Percentiles rank a stretch among this genome's conserved stretches.
These are phyloP conservation scores for Xylaria sp. DNA, from an alignment of 2,329 filamentous ascomycete species.

Conservation along the genomic window DNA sequence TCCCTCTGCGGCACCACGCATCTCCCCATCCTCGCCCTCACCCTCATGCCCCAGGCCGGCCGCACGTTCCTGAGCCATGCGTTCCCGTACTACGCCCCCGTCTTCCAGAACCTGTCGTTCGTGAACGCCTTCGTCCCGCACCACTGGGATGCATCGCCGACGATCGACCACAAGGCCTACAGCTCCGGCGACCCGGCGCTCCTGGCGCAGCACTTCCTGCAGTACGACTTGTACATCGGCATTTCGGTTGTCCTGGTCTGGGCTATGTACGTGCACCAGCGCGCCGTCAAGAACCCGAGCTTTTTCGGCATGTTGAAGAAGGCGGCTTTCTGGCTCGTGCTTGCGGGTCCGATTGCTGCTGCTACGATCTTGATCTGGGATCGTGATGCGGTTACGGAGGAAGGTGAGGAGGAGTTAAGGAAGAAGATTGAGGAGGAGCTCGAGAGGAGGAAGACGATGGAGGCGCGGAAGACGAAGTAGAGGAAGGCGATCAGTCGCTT, in stretches of 20 bases:
- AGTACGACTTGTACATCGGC: slow-evolving; percentile 30
- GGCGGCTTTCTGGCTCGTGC: slow-evolving; percentile 25
- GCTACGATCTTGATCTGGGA: slow-evolving; percentile 27
- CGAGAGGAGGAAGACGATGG: slow-evolving; percentile 7
- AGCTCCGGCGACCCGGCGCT: slow-evolving; percentile 25
- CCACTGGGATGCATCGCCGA: slow-evolving; percentile 17
- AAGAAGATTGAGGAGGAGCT: slow-evolving; percentile 11
- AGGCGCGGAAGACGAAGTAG: slow-evolving; percentile 24
- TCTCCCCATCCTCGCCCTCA: slow-evolving; percentile 24
- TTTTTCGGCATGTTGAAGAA: slow-evolving; percentile 19
- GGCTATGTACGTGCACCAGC: slow-evolving; percentile 29
- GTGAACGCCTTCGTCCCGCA: slow-evolving; percentile 25
- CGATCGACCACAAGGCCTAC: slow-evolving; percentile 18
- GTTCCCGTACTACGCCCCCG: slow-evolving; percentile 19
- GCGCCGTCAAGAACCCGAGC: slow-evolving; percentile 20
- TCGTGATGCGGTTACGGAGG: slow-evolving; percentile 27
- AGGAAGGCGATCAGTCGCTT: too few species aligned
- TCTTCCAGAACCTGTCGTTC: slow-evolving; percentile 26
- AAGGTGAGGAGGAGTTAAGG: slow-evolving; percentile 23
- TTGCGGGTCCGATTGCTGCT: slow-evolving; percentile 24
- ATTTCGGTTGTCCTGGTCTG: slow-evolving; percentile 26
- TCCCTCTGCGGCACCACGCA: slow-evolving; percentile 24
- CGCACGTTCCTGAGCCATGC: slow-evolving; percentile 22
- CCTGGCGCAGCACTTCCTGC: slow-evolving; percentile 27
- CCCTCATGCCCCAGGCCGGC: slow-evolving; percentile 20